A percentile compares a stretch with the other conserved stretches of the same genome.
Conservation (phyloP, 305 asterid genomes). For the Coffea humblotiana region DNA sequence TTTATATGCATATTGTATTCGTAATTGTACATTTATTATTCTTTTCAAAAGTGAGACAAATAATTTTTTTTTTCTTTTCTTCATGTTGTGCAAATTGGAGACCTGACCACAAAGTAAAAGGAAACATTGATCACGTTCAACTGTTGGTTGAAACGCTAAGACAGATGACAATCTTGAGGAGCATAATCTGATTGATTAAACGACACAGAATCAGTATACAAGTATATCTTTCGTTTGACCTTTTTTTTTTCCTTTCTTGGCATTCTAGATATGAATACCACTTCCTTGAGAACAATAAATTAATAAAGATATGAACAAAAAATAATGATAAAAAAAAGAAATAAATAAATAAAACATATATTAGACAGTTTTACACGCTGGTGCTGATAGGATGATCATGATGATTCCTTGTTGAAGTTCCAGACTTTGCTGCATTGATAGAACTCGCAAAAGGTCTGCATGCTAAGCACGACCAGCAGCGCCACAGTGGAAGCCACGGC, state of each 20-base stretch:
- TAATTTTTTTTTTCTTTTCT: background rate
- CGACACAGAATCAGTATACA: background rate
- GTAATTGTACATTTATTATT: background rate
- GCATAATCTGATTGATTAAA: background rate
- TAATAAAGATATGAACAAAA: background rate
- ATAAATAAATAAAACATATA: background rate
- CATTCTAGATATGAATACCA: background rate
- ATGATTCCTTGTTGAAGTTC: background rate
- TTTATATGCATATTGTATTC: no score
- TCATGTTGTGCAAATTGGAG: background rate
- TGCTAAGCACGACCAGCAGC: constrained; percentile 14
- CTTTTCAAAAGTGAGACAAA: background rate
- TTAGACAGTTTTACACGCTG: no score
- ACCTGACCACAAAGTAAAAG: background rate
- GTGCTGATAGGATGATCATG: background rate
- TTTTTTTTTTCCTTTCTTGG: background rate
- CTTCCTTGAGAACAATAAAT: background rate
- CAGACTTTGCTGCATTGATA: constrained; percentile 27
- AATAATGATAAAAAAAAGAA: background rate
- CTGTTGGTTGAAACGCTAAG: background rate
- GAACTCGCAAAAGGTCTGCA: constrained; percentile 33
- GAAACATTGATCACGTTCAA: background rate
- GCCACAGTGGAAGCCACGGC: constrained; percentile 19
- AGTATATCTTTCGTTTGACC: no score
- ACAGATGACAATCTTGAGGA: background rate